phyloP scores from a whole-genome alignment of 805 yeast species.

The Blastobotrys chiropterorum region DNA sequence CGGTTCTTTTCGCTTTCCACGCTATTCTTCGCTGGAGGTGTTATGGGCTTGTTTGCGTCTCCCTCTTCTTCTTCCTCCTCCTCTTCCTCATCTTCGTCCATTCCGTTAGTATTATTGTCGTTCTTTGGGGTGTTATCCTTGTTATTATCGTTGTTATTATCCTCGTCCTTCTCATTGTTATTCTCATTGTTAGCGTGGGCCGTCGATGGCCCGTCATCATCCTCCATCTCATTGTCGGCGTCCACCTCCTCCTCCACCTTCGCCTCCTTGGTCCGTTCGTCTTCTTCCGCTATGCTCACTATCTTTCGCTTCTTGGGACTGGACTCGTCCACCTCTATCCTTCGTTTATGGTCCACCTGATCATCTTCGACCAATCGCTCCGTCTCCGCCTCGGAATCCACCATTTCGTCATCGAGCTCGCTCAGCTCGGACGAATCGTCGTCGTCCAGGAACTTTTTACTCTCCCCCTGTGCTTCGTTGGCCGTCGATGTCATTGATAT shows the following conservation, averaged over 20 bases:
- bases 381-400: slow-evolving; percentile 81
- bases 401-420: slow-evolving; percentile 15
- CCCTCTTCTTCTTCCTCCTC: slow-evolving; percentile 17
- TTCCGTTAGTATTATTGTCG: slow-evolving; percentile 1
- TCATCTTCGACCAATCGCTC: slow-evolving; percentile 66
- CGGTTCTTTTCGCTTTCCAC: slow-evolving; percentile 38
- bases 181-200: slow-evolving; percentile 1
- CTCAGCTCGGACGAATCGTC: slow-evolving; percentile 37
- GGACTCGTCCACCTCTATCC: background rate
- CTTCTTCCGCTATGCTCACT: slow-evolving; percentile 23
- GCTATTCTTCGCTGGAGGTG: slow-evolving; percentile 14
- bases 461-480: background rate
- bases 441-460: background rate
- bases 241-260: slow-evolving; percentile 21
- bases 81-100: slow-evolving; percentile 8
- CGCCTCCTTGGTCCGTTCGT: slow-evolving; percentile 15
- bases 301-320: background rate
- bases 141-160: slow-evolving; percentile 7
- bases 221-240: slow-evolving; percentile 21
- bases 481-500: background rate
- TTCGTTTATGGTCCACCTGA: slow-evolving; percentile 10
- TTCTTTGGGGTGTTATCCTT: slow-evolving; percentile 11
- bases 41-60: slow-evolving; percentile 16
- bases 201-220: slow-evolving; percentile 23
- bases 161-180: background rate